Base-by-base conservation (phyloP, 2,329 filamentous ascomycete genomes). In the Scytalidium sp. region DNA sequence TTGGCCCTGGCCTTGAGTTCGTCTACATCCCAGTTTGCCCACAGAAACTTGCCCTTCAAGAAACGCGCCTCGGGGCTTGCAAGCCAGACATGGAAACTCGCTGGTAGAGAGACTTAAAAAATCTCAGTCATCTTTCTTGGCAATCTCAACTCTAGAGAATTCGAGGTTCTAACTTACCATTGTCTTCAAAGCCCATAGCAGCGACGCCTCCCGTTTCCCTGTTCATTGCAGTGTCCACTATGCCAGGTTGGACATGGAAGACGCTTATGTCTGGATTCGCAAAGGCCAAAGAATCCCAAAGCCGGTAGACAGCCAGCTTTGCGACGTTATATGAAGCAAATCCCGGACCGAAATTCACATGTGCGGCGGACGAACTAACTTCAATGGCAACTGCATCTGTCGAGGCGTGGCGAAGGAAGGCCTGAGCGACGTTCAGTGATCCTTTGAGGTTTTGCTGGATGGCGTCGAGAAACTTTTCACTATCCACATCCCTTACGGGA, bases 21-120 rank as follows among this genome's bases (percentile, higher is more conserved):
- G 36, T 74, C 67, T 0, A 78, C 68, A 57, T 80, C 77, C 76
- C 75, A 80, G 19, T 74, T 73, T 10, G 70, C 66, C 70, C 73
- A 79, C 1, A 78, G 56, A 19, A 73, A 71, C 43, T 71, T 73
- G 3, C 70, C 66, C 39, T 69, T 72, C 21, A 80, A 56, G 52
- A 79, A 78, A 5, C 53, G 57, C 0, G 76, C 74, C 53, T 79
- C 73, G 1, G 67, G 56, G 21, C 52, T 58, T 25, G 56, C 53
- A 3, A 57, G 49, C 59, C 58, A 62, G 41, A 60, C 47, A 41
- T 47, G 53, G 47, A 61, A 61, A 41, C 51, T 55, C 3, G 51
- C 54, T 17, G 56, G 52, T 2, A 57, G 56, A 53, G 45, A 60
- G 51, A 62, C 51, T 53, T n/a, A n/a, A n/a, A n/a, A 47, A 47